These are phyloP conservation scores for Arabidopsis arenosa DNA, from an alignment of 345 rosid genomes.

Conservation along the genomic window DNA sequence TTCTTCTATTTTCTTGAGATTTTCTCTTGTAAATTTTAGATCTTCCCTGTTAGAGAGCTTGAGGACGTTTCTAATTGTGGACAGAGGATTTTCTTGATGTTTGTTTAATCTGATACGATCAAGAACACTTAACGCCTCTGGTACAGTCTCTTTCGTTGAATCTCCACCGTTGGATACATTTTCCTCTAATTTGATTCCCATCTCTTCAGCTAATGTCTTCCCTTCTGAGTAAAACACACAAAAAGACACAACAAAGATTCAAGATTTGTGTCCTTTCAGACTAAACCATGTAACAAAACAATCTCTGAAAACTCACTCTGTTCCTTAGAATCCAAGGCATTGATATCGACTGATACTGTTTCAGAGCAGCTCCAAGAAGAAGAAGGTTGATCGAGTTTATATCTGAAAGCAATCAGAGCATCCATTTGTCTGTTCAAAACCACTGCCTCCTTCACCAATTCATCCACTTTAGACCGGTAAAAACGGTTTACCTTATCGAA, in stretches of 20 bases:
- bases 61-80: constrained; percentile 61
- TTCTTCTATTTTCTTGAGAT: constrained; percentile 51
- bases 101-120: constrained; percentile 57
- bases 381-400: constrained; percentile 61
- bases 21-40: constrained; percentile 48
- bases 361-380: constrained; percentile 34
- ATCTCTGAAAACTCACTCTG: constrained; percentile 32
- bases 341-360: constrained; percentile 35
- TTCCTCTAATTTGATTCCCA: constrained; percentile 24
- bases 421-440: constrained; percentile 48
- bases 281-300: neutral
- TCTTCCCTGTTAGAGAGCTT: constrained; percentile 48
- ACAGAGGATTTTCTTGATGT: constrained; percentile 58
- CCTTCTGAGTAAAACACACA: constrained; percentile 24
- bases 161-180: constrained; percentile 23
- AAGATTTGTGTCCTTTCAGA: constrained; percentile 5
- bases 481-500: constrained; percentile 48
- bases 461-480: constrained; percentile 44
- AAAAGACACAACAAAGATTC: neutral
- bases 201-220: constrained; percentile 34
- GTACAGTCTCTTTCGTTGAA: constrained; percentile 7
- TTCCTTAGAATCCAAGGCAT: constrained; percentile 28
- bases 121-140: constrained; percentile 54
- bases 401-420: constrained; percentile 62
- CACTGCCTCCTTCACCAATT: constrained; percentile 43